Evolutionary conservation across 2,329 filamentous ascomycete genomes (phyloP), one percentile per base, ranked within the genome.

Genomic region (Calonectria hongkongensis): DNA sequence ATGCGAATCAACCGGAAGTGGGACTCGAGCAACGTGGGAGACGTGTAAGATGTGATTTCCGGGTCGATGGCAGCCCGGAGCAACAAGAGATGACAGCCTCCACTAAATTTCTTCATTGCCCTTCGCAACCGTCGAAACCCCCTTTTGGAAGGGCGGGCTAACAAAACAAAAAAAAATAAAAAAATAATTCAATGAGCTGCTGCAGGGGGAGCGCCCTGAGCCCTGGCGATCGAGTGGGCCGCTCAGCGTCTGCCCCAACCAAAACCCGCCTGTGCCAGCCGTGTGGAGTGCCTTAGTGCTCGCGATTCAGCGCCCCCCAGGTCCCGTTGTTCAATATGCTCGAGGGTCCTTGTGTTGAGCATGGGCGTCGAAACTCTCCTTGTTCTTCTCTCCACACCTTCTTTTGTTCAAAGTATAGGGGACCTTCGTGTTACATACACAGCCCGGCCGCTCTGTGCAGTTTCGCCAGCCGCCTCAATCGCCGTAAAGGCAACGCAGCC

Each of bases 181-280:
- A 66, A 66, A 58, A 51, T n/a, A 43, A 36, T 16, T 51, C 30
- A 50, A 60, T 21, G 36, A 65, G 47, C 60, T 65, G 30, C 60
- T 58, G 54, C 54, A 58, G 54, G 54, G 54, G 54, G 30, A 25
- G 51, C 30, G 27, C 28, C 30, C 30, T 48, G 62, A 71, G 30
- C 68, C 68, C 45, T 62, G 69, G 60, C 64, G 69, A 71, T 71
- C 64, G 45, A 25, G 69, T 71, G 69, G 69, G 64, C 64, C 69
- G 16, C 18, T 50, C 45, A 36, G 60, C 50, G 27, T 58, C 41
- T 28, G 65, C 65, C 70, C 70, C 70, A 72, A 72, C 70, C 69
- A 71, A 68, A 71, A 28, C 33, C 50, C 30, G 33, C 54, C 54
- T 25, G n/a, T 58, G 54, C 54, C 54, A 58, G 36, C 54, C 18